Base-by-base conservation (phyloP, 1,139 yeast genomes). In the Sugiyamaella sp. region DNA sequence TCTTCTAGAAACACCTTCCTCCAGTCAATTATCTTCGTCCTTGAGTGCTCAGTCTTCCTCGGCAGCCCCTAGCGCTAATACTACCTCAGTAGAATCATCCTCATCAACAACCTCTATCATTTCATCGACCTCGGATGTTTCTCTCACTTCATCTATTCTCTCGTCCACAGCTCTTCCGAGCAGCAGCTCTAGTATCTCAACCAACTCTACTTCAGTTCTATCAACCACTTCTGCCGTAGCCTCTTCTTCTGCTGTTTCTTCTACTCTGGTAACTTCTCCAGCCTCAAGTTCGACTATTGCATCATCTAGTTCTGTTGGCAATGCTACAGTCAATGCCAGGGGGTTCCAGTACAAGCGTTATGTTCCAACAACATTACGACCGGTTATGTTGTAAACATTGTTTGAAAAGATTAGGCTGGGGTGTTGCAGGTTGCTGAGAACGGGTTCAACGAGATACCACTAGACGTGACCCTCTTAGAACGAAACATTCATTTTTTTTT, bases 261-360 rank as follows among this genome's bases (percentile, higher is more conserved):
- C 57, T 33, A 37, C 47, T 22, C 14, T 44, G 38, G 20, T 41
- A 16, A 53, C 44, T 44, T 33, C 42, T 20, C 29, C 45, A 37
- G 43, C 51, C 42, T 27, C 46, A 14, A 29, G 24, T 22, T 12
- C 46, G 9, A 10, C 44, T 16, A 9, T 19, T 24, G 19, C 33
- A 5, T 4, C 37, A 16, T 41, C 52, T 35, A 35, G 22, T 20
- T 44, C 48, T 38, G 38, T 27, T 17, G 17, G 29, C 19, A 49
- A 44, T 19, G 29, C 48, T 12, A 49, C 47, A 3, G 19, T 40
- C 41, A 12, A 10, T 12, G 52, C 47, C 10, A 42, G 50, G 21
- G 50, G 47, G 17, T 10, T 49, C 17, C 47, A 49, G n/a, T 37
- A 49, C 44, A 37, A 38, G 24, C 47, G 35, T 16, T 37, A 42